Conservation (phyloP, 2,329 filamentous ascomycete genomes). For the Penicillium sp. region DNA sequence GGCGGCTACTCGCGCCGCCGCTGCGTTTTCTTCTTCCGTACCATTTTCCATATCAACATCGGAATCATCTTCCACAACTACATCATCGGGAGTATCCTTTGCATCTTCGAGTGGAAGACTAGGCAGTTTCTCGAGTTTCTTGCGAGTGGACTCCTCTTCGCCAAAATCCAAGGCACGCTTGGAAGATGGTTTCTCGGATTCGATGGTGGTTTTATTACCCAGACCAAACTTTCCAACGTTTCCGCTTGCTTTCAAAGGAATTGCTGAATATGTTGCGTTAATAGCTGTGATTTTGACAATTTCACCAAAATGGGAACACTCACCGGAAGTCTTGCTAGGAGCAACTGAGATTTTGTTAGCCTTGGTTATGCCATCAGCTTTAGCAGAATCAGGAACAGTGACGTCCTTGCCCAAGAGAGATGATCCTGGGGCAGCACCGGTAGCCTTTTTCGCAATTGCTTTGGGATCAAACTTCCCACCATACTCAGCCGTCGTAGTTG, state of each 20-base stretch:
- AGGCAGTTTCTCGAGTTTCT: constrained; percentile 88
- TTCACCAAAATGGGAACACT: constrained; percentile 14
- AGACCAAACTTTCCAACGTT: constrained; percentile 85
- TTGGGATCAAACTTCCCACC: constrained; percentile 84
- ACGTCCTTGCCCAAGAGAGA: constrained; percentile 56
- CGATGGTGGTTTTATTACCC: constrained; percentile 60
- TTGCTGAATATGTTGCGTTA: constrained; percentile 35
- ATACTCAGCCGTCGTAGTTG: constrained; percentile 48
- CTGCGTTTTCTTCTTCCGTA: constrained; percentile 82
- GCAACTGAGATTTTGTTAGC: constrained; percentile 42
- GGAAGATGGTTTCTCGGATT: constrained; percentile 61
- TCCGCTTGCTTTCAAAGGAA: constrained; percentile 61
- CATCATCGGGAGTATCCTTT: constrained; percentile 49
- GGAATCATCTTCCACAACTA: constrained; percentile 56
- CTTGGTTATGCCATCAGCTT: constrained; percentile 39
- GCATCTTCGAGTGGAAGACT: constrained; percentile 64
- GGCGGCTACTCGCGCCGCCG: constrained; percentile 77
- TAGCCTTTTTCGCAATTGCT: constrained; percentile 74
- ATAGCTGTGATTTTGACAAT: background rate
- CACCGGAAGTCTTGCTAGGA: constrained; percentile 41
- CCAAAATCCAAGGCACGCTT: constrained; percentile 79
- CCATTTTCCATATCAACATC: constrained; percentile 73
- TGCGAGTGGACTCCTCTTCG: constrained; percentile 80
- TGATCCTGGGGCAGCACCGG: constrained; percentile 54
- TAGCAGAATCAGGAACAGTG: constrained; percentile 45